Base-by-base conservation (phyloP, 129 eudicot species). In the Glebionis coronaria region DNA sequence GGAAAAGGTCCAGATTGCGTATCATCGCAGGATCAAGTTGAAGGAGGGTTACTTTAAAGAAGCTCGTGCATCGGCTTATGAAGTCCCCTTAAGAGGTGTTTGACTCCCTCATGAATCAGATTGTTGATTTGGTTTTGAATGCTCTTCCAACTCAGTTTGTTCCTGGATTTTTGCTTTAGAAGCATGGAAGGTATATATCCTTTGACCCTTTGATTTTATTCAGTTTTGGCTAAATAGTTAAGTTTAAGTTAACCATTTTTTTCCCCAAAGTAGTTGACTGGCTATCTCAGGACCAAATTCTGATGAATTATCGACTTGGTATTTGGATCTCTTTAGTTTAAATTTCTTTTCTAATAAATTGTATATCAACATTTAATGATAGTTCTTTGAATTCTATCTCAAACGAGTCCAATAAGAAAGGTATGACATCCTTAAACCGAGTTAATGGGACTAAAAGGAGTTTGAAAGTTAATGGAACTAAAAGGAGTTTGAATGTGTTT, bases 131-230 rank as follows among this genome's bases (percentile, higher is more conserved):
- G 56, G 99, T 93, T 70, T 69, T 93, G 46, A 93, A 97, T 6
- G 99, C 99, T 63, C 99, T 88, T 79, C 99, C 99, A 12, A 93
- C 99, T 53, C 99, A 93, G 61, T 86, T 97, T 10, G 90, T 93
- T 1, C 82, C 97, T 31, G 80, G 99, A 79, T 93, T 97, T 16
- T 75, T 93, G 83, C 99, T 93, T 74, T 97, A 93, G 71, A 93
- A 93, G 84, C 97, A 88, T 75, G 99, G 95, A 61, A 89, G 99
- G n/a, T n/a, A n/a, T n/a, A n/a, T n/a, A n/a, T n/a, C n/a, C n/a
- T n/a, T n/a, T n/a, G n/a, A n/a, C n/a, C 54, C 10, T n/a, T 14
- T 14, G 14, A 49, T 31, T 59, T 21, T 35, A 16, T 45, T n/a
- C 12, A 18, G 15, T 5, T 70, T 8, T 65, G 23, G 38, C 20